These are phyloP conservation scores for Aphanomyces invadans DNA, from an alignment of 352 stramenopile genomes.

Conservation along the genomic window DNA sequence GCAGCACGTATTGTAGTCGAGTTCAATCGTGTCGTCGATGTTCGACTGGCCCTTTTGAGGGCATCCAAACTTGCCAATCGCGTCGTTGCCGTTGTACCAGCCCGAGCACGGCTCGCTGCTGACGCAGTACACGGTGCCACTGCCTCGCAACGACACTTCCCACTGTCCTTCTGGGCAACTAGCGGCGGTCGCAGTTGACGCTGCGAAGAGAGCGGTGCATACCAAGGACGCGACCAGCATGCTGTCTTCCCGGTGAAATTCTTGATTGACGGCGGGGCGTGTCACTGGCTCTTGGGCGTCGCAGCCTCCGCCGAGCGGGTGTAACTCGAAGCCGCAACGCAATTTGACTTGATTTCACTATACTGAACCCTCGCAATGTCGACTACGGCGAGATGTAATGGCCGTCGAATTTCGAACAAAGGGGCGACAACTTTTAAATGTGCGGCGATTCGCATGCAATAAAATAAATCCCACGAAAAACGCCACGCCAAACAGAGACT, in stretches of 20 bases:
- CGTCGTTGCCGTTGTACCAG: background rate
- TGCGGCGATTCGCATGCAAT: too few species aligned
- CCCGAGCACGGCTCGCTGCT: conserved; percentile 17
- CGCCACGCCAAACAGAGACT: too few species aligned
- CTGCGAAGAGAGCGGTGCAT: background rate
- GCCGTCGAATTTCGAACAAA: background rate
- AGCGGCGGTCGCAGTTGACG: background rate
- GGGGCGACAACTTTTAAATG: too few species aligned
- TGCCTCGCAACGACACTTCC: conserved; percentile 16
- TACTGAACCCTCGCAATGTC: background rate
- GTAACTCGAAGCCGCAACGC: background rate
- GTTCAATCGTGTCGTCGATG: background rate
- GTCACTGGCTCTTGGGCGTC: background rate
- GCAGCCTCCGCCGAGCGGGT: too few species aligned
- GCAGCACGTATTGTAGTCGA: conserved; percentile 12
- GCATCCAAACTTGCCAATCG: conserved; percentile 15
- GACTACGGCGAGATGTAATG: too few species aligned
- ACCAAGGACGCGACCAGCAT: conserved; percentile 9
- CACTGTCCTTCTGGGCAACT: conserved; percentile 11
- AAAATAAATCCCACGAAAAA: too few species aligned
- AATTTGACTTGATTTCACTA: background rate
- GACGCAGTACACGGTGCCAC: conserved; percentile 23
- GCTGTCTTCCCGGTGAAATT: conserved; percentile 13
- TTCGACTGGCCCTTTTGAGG: conserved; percentile 18
- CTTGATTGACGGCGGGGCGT: background rate